Evolutionary conservation across 73 alveolate genomes (phyloP), one percentile per base, ranked within the genome.

Genomic region (Stentor roeselii): DNA sequence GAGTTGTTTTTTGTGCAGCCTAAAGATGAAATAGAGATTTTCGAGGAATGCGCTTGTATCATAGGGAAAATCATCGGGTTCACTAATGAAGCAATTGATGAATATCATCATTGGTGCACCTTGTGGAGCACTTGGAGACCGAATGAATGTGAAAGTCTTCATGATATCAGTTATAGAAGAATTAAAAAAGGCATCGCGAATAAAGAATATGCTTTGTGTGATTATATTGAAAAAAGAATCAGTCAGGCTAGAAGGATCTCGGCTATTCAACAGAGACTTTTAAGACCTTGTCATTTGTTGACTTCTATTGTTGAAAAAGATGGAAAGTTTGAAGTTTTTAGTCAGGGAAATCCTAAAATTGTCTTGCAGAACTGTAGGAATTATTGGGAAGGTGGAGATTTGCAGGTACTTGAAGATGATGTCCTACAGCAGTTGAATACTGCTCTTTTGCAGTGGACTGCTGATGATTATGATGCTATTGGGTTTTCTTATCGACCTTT

Each of bases 381-480:
- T 35, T 76, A 37, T 76, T 76, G 84, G 84, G 67, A 76, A 36
- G 84, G 84, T 36, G 39, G 39, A 1, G 21, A 34, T 39, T 27
- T 76, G 30, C 36, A 21, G 6, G 15, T 27, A 2, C 39, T 76
- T 21, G 74, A 37, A 27, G 84, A 76, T n/a, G 30, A 35, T 37
- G 84, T 36, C n/a, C 6, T n/a, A n/a, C 74, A 76, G 84, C 60
- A 35, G 1, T 27, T 76, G 1, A 37, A 76, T 76, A 39, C 84
- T n/a, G 27, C 39, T 31, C 84, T 76, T 14, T 76, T 76, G 39
- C 74, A 76, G 39, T 76, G 84, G 74, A 39, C 36, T 0, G 84
- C 84, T 39, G 74, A 37, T 2, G 75, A 76, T 76, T 76, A 39
- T 76, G 84, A 76, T 41, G 30, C 75, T 14, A 37, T 76, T 76